Conservation (phyloP, 108 stramenopile genomes). For the Parmales sp. region DNA sequence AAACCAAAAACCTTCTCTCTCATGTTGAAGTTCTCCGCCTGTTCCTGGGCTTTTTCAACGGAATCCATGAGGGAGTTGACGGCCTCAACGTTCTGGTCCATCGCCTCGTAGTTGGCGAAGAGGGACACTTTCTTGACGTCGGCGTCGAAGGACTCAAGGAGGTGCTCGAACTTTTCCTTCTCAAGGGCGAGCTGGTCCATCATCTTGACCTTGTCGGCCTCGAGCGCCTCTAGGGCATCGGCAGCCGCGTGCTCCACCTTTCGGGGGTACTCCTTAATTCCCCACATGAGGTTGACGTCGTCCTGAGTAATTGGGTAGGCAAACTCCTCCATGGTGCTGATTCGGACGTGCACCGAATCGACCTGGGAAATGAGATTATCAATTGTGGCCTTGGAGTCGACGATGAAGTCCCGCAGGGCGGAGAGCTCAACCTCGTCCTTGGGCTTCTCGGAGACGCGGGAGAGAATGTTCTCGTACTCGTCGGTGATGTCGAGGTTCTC, state of each 20-base stretch:
- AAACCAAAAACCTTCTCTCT: slow-evolving; percentile 51
- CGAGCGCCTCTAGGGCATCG: slow-evolving; percentile 35
- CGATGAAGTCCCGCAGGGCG: slow-evolving; percentile 42
- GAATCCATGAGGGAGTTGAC: slow-evolving; percentile 32
- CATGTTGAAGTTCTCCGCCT: slow-evolving; percentile 44
- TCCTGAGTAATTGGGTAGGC: slow-evolving; percentile 24
- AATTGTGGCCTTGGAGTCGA: slow-evolving; percentile 29
- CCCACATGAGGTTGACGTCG: slow-evolving; percentile 34
- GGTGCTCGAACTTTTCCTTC: slow-evolving; percentile 42
- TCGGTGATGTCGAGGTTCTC: slow-evolving; percentile 26
- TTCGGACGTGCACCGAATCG: slow-evolving; percentile 14
- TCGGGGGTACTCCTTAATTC: slow-evolving; percentile 35
- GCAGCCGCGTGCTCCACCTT: slow-evolving; percentile 22
- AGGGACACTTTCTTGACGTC: slow-evolving; percentile 24
- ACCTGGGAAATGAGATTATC: slow-evolving; percentile 17
- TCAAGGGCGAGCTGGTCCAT: slow-evolving; percentile 40
- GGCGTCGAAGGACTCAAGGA: slow-evolving; percentile 28
- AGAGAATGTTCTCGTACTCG: slow-evolving; percentile 33
- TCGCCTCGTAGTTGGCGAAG: slow-evolving; percentile 27
- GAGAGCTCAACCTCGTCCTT: slow-evolving; percentile 40
- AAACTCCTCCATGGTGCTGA: slow-evolving; percentile 24
- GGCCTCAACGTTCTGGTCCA: slow-evolving; percentile 29
- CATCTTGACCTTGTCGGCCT: slow-evolving; percentile 48
- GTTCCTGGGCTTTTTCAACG: slow-evolving; percentile 31
- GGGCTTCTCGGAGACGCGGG: slow-evolving; percentile 39